Conservation (phyloP, 768 basidiomycete genomes). For the Trametes elegans region DNA sequence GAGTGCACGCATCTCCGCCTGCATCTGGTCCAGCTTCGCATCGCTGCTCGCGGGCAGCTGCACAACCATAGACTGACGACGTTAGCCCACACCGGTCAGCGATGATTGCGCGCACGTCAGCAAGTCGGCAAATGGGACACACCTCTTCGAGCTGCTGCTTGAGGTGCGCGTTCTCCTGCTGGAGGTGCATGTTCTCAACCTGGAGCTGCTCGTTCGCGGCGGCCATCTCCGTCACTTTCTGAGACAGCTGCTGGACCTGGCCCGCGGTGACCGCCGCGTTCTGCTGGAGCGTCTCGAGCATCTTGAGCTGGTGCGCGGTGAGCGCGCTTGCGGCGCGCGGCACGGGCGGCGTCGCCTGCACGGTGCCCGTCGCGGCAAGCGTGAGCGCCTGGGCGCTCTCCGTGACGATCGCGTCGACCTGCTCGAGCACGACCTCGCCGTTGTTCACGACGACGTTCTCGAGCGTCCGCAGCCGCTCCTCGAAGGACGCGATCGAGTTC, state of each 20-base stretch:
- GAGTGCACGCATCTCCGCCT: constrained; percentile 12
- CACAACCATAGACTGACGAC: neutral
- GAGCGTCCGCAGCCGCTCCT: constrained; percentile 6
- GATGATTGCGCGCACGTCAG: neutral
- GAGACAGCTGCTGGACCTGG: constrained; percentile 14
- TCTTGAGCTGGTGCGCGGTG: constrained; percentile 9
- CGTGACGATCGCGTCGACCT: constrained; percentile 18
- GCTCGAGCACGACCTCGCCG: neutral
- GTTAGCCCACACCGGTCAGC: too few species aligned
- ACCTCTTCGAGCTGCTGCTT: constrained; percentile 14
- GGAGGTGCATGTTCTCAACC: constrained; percentile 6
- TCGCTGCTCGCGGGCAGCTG: constrained; percentile 4
- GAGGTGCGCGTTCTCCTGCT: constrained; percentile 12
- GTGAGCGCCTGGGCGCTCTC: constrained; percentile 14
- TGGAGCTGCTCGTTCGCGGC: constrained; percentile 10
- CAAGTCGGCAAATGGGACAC: neutral
- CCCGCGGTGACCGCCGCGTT: constrained; percentile 13
- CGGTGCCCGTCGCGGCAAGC: constrained; percentile 9
- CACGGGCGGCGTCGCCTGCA: constrained; percentile 2
- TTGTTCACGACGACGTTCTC: constrained; percentile 2
- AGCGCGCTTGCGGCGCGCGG: constrained; percentile 4
- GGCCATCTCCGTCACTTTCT: constrained; percentile 14
- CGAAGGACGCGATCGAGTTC: constrained; percentile 9
- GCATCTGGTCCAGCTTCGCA: constrained; percentile 11
- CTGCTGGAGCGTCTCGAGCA: constrained; percentile 12